A percentile compares a stretch with the other conserved stretches of the same genome.
These are phyloP conservation scores for Spathaspora arborariae DNA, from an alignment of 805 yeast genomes.

Conservation along the genomic window DNA sequence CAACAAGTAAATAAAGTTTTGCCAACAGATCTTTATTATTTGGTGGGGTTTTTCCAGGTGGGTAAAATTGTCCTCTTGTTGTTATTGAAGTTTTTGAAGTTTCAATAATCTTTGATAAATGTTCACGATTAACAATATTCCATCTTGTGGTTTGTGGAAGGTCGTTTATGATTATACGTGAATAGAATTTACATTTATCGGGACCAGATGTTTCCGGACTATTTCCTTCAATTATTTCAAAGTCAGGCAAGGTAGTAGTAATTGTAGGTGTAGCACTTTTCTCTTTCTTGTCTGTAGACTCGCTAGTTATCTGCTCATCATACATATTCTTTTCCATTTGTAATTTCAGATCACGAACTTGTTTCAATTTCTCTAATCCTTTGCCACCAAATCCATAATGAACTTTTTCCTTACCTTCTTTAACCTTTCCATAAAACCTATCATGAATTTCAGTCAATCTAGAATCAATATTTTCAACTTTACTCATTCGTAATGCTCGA, in stretches of 20 bases:
- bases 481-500: slow-evolving; percentile 60
- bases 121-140: slow-evolving; percentile 68
- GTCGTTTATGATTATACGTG: slow-evolving; percentile 77
- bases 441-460: slow-evolving; percentile 49
- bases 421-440: slow-evolving; percentile 56
- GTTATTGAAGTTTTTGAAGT: slow-evolving; percentile 75
- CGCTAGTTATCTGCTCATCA: slow-evolving; percentile 11
- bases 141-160: slow-evolving; percentile 78
- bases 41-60: slow-evolving; percentile 37
- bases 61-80: slow-evolving; percentile 70
- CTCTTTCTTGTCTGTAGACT: background rate
- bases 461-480: slow-evolving; percentile 47
- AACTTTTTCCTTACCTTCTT: slow-evolving; percentile 59
- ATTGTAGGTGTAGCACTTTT: background rate
- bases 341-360: slow-evolving; percentile 49
- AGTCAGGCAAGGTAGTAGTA: slow-evolving; percentile 32
- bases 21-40: slow-evolving; percentile 49
- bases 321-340: slow-evolving; percentile 44
- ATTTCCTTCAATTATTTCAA: slow-evolving; percentile 48
- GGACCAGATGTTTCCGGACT: slow-evolving; percentile 55
- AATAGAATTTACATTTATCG: slow-evolving; percentile 53
- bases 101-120: slow-evolving; percentile 61
- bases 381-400: slow-evolving; percentile 90
- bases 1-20: slow-evolving; percentile 73
- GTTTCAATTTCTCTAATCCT: slow-evolving; percentile 77